Conservation (phyloP, 768 basidiomycete species). For the Tubosaeta brunneosetosa region DNA sequence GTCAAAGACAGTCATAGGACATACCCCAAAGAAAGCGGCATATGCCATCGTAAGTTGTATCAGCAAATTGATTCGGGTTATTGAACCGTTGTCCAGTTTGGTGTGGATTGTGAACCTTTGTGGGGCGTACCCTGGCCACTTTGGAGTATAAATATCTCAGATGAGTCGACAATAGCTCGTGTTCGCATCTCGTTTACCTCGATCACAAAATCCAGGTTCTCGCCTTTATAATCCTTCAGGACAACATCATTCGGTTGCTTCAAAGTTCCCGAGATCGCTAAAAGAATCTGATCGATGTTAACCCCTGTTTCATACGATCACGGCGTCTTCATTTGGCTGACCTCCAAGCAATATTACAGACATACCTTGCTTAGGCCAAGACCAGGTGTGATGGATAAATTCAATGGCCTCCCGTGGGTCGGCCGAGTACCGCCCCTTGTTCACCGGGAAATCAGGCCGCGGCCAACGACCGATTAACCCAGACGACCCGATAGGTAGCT, state of each 20-base stretch:
- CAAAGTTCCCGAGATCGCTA: background rate
- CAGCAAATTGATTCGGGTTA: background rate
- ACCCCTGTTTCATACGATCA: background rate
- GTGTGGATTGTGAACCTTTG: background rate
- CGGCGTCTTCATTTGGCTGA: background rate
- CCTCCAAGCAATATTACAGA: background rate
- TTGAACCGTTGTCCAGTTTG: background rate
- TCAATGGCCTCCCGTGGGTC: background rate
- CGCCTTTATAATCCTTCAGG: background rate
- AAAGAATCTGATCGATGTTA: background rate
- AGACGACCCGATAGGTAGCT: background rate
- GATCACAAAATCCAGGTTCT: background rate
- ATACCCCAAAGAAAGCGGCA: background rate
- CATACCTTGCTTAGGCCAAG: background rate
- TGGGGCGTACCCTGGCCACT: background rate
- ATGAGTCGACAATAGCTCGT: background rate
- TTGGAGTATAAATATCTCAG: background rate
- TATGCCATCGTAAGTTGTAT: background rate
- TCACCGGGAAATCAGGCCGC: background rate
- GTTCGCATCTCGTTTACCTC: background rate
- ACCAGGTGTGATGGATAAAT: background rate
- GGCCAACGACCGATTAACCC: constrained; percentile 1
- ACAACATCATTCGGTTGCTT: background rate
- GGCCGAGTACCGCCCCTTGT: background rate
- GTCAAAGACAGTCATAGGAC: background rate